Percentiles rank a stretch among this genome's conserved stretches.
phyloP scores from a whole-genome alignment of 2,329 filamentous ascomycete genomes.

The Phoma herbarum region DNA sequence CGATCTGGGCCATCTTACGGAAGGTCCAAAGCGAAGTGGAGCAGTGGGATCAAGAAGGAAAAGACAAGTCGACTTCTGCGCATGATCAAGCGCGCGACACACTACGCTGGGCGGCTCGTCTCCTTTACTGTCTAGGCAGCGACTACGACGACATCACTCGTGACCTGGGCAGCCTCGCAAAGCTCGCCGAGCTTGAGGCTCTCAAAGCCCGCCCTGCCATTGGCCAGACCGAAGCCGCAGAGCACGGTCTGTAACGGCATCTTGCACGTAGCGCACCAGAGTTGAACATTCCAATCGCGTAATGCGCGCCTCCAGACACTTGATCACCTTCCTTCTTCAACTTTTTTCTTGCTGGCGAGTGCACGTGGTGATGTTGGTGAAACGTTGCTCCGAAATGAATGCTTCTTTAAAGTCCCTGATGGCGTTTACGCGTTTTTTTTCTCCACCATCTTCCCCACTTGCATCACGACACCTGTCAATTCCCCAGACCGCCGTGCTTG shows the following conservation, averaged over 20 bases:
- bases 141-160: constrained; percentile 45
- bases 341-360: constrained; percentile 9
- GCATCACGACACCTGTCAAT: constrained; percentile 16
- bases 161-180: constrained; percentile 43
- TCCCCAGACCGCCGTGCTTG: constrained; percentile 11
- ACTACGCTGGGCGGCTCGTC: constrained; percentile 42
- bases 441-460: constrained; percentile 27
- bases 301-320: constrained; percentile 17
- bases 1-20: constrained; percentile 44
- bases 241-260: constrained; percentile 29
- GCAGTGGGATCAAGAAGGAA: constrained; percentile 24
- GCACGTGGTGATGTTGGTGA: constrained; percentile 16
- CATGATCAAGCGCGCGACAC: constrained; percentile 38
- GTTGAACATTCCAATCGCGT: constrained; percentile 30
- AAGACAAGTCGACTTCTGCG: constrained; percentile 24
- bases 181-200: constrained; percentile 45
- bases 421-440: constrained; percentile 24
- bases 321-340: constrained; percentile 21
- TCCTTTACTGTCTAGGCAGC: constrained; percentile 45
- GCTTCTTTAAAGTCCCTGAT: constrained; percentile 22
- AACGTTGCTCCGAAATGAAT: constrained; percentile 5
- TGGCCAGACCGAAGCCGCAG: constrained; percentile 21
- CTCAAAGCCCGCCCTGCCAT: constrained; percentile 25
- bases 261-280: constrained; percentile 27
- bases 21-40: constrained; percentile 46